A percentile compares a stretch with the other conserved stretches of the same genome.
phyloP scores from a whole-genome alignment of 1,284 basidiomycete genomes.

The Exsudoporus floridanus region DNA sequence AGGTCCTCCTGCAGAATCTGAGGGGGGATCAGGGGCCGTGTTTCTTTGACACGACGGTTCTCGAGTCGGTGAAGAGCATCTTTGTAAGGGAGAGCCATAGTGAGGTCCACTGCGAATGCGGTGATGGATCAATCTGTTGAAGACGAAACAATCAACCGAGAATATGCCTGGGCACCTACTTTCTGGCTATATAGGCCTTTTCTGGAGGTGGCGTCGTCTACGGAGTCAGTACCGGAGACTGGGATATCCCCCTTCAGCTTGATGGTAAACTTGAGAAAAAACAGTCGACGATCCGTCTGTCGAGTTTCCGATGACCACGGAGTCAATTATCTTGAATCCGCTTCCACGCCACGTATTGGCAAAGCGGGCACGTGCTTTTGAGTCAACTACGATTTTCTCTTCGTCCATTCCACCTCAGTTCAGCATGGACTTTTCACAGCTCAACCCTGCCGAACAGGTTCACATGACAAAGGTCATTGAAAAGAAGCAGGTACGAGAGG shows the following conservation, averaged over 20 bases:
- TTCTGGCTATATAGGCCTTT: slow-evolving; percentile 19
- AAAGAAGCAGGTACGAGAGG: slow-evolving; percentile 78
- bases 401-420: slow-evolving; percentile 8
- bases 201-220: background rate
- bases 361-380: slow-evolving; percentile 20
- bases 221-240: slow-evolving; percentile 12
- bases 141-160: slow-evolving; percentile 10
- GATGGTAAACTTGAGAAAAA: slow-evolving; percentile 3
- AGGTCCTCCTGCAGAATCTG: slow-evolving; percentile 91
- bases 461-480: slow-evolving; percentile 90
- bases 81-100: slow-evolving; percentile 66
- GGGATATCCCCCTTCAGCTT: background rate
- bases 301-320: background rate
- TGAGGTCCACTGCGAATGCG: slow-evolving; percentile 37
- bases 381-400: background rate
- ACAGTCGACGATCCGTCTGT: background rate
- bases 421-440: slow-evolving; percentile 83
- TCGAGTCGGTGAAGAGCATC: slow-evolving; percentile 81
- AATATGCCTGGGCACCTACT: slow-evolving; percentile 17
- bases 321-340: background rate
- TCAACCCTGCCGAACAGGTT: slow-evolving; percentile 84
- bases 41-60: slow-evolving; percentile 83
- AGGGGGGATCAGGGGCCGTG: slow-evolving; percentile 86
- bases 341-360: slow-evolving; percentile 12
- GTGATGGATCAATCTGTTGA: slow-evolving; percentile 22